phyloP scores from a whole-genome alignment of 805 yeast genomes.

The Priceomyces haplophilus region DNA sequence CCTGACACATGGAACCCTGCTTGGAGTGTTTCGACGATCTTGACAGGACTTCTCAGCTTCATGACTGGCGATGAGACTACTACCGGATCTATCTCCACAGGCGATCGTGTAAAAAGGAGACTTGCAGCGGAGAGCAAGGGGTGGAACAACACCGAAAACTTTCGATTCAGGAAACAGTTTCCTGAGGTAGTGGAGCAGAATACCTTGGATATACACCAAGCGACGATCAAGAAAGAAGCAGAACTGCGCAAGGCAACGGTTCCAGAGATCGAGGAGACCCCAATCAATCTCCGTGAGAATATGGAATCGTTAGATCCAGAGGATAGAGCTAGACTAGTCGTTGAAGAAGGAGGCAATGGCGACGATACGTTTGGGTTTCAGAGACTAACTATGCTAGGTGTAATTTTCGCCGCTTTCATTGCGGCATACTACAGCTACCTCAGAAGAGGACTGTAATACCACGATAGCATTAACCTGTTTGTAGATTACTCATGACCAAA shows the following conservation, averaged over 20 bases:
- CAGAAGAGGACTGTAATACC: constrained; percentile 8
- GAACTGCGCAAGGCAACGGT: constrained; percentile 4
- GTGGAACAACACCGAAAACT: constrained; percentile 58
- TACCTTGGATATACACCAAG: constrained; percentile 25
- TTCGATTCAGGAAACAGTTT: constrained; percentile 59
- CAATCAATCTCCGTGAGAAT: constrained; percentile 23
- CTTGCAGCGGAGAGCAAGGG: constrained; percentile 58
- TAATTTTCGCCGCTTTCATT: constrained; percentile 29
- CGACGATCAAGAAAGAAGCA: constrained; percentile 10
- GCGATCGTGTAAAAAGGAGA: constrained; percentile 52
- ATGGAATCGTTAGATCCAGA: constrained; percentile 58
- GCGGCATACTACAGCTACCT: constrained; percentile 25
- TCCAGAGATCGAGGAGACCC: constrained; percentile 13
- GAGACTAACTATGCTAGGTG: constrained; percentile 25
- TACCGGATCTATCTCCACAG: constrained; percentile 74
- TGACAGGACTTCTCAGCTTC: constrained; percentile 83
- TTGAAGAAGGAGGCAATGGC: constrained; percentile 16
- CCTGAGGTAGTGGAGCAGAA: constrained; percentile 60
- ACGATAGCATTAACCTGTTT: background rate
- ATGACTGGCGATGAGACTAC: constrained; percentile 88
- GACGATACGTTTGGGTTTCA: constrained; percentile 7
- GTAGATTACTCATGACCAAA: background rate
- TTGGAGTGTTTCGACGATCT: constrained; percentile 88
- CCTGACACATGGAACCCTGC: constrained; percentile 97
- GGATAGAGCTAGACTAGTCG: constrained; percentile 51